Conservation (phyloP, 371 early-diverging fungal species). For the Conidiobolus incongruus region DNA sequence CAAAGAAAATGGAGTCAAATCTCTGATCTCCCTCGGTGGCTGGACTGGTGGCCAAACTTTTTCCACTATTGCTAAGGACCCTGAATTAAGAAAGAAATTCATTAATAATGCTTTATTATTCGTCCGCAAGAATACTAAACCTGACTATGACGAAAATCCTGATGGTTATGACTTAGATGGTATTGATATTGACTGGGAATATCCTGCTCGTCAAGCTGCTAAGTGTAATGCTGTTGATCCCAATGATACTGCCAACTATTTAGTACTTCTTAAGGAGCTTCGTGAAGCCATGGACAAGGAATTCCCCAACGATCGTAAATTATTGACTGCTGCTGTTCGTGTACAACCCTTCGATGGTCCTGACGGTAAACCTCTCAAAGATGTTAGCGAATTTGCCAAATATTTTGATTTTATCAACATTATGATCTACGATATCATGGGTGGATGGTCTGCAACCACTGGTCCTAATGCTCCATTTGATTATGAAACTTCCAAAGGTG, state of each 20-base stretch:
- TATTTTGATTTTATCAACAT: slow-evolving; percentile 29
- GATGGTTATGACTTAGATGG: slow-evolving; percentile 6
- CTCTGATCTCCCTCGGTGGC: slow-evolving; percentile 23
- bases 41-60: slow-evolving; percentile 46
- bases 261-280: slow-evolving; percentile 32
- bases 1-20: slow-evolving; percentile 1
- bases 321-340: slow-evolving; percentile 47
- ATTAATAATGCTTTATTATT: slow-evolving; percentile 17
- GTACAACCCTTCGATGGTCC: slow-evolving; percentile 32
- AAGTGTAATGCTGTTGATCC: slow-evolving; percentile 29
- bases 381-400: slow-evolving; percentile 26
- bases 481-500: slow-evolving; percentile 2
- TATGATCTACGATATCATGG: slow-evolving; percentile 23
- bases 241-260: slow-evolving; percentile 26
- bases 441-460: slow-evolving; percentile 22
- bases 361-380: slow-evolving; percentile 22
- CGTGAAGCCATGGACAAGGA: slow-evolving; percentile 25
- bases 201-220: slow-evolving; percentile 30
- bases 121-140: slow-evolving; percentile 7
- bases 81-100: slow-evolving; percentile 15
- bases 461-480: slow-evolving; percentile 41
- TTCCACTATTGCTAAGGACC: slow-evolving; percentile 21
- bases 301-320: slow-evolving; percentile 9
- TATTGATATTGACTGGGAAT: slow-evolving; percentile 45
- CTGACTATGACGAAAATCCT: neutral